Evolutionary conservation across 306 rosid species (phyloP), one percentile per base, ranked within the genome.

Genomic region (Dryas octopetala): DNA sequence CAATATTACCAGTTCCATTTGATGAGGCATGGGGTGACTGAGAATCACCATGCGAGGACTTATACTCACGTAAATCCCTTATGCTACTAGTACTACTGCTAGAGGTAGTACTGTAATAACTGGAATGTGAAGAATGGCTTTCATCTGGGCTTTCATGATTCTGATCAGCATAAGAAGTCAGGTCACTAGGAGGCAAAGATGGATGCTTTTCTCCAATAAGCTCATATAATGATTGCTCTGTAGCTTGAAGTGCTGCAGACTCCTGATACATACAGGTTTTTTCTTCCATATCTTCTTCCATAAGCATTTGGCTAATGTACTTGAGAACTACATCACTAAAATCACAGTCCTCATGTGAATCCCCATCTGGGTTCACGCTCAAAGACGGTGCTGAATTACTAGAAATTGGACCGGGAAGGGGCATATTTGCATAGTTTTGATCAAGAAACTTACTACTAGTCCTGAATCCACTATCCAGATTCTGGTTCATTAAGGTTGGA

Each of bases 221-320:
- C 55, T 80, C 77, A 62, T 76, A 68, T 4, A 80, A 62, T 7
- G 87, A 83, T 58, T 66, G 70, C 52, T 83, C 84, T 5, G 81
- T 75, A 51, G 79, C 76, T 38, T 79, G 72, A 61, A 83, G 76
- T 9, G 79, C 79, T 7, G 85, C 66, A 66, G 76, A 77, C 74
- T 80, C 87, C n/a, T 83, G 87, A 80, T 67, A 83, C 77, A 76
- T 80, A 59, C 76, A 77, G 17, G 62, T 61, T 76, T 79, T 83
- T 16, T 79, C 86, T 71, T 83, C 86, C 59, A 71, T 75, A 53
- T 83, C 81, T 73, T 83, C 87, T 68, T 79, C 87, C 82, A 80
- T 76, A 73, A 80, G 80, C 77, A 83, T 80, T 63, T 80, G 77
- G 63, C 9, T 80, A 38, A 83, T 68, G 62, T 76, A 83, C 74